A percentile compares a stretch with the other conserved stretches of the same genome.
Conservation (phyloP, 371 early-diverging fungal species). For the Apophysomyces variabilis region DNA sequence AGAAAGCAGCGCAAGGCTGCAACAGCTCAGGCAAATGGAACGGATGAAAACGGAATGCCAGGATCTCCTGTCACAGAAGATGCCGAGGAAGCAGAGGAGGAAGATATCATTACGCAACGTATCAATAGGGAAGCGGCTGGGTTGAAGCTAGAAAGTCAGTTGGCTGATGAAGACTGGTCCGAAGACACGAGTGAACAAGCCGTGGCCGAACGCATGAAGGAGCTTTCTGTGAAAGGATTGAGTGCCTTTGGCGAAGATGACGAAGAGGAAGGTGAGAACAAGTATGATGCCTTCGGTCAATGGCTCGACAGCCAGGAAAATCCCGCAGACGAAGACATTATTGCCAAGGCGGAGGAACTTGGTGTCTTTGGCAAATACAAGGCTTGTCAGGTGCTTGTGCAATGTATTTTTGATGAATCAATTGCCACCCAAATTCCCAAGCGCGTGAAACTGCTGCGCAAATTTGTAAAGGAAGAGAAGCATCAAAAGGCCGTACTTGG, state of each 20-base stretch:
- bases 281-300: constrained; percentile 72
- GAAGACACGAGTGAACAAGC: constrained; percentile 83
- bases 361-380: constrained; percentile 79
- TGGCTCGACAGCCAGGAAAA: constrained; percentile 62
- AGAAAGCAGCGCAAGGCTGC: constrained; percentile 75
- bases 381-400: constrained; percentile 73
- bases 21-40: constrained; percentile 50
- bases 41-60: constrained; percentile 50
- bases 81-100: constrained; percentile 57
- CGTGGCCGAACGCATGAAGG: constrained; percentile 77
- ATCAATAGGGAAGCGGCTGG: constrained; percentile 75
- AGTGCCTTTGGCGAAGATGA: constrained; percentile 66
- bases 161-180: constrained; percentile 85
- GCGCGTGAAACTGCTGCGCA: constrained; percentile 66
- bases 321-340: constrained; percentile 71
- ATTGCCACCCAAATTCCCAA: constrained; percentile 65
- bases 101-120: constrained; percentile 74
- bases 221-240: constrained; percentile 61
- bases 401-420: constrained; percentile 74
- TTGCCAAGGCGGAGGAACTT: constrained; percentile 79
- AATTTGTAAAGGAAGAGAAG: constrained; percentile 81
- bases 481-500: constrained; percentile 89
- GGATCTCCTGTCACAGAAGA: constrained; percentile 49
- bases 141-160: constrained; percentile 63
- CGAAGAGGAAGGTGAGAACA: constrained; percentile 67